These are phyloP conservation scores for Quercus phellos DNA, from an alignment of 331 rosid species.

Conservation along the genomic window DNA sequence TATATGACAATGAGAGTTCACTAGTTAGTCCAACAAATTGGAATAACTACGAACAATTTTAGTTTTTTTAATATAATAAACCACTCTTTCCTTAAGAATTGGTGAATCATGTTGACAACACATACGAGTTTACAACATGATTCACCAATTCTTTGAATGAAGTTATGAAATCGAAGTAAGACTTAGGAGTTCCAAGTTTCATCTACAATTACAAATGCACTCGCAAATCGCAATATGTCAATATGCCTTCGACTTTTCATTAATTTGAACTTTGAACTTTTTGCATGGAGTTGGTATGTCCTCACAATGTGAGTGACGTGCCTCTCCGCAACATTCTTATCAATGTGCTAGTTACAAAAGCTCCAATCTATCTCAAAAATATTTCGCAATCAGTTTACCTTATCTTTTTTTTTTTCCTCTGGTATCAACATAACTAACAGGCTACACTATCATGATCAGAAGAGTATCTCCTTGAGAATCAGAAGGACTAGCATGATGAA, in stretches of 20 bases:
- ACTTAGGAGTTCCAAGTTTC: not conserved
- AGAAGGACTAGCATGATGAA: conserved; percentile 60
- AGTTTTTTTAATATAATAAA: too few species aligned
- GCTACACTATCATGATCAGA: conserved; percentile 15
- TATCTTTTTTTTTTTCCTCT: not conserved
- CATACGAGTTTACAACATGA: too few species aligned
- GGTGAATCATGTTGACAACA: too few species aligned
- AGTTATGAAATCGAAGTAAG: not conserved
- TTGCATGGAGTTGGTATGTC: not conserved
- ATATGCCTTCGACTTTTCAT: not conserved
- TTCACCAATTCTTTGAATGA: too few species aligned
- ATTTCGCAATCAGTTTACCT: not conserved
- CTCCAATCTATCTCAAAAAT: not conserved
- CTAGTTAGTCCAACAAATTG: too few species aligned
- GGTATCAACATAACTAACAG: not conserved
- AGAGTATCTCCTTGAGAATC: conserved; percentile 58
- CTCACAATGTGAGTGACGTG: not conserved
- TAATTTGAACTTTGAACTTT: not conserved
- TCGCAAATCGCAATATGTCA: too few species aligned
- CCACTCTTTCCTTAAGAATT: too few species aligned
- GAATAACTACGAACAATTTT: too few species aligned
- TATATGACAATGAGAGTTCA: too few species aligned
- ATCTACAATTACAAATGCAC: not conserved
- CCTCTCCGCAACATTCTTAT: not conserved
- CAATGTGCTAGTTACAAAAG: not conserved